phyloP scores from a whole-genome alignment of 805 yeast genomes.

The Metschnikowia lachancei region DNA sequence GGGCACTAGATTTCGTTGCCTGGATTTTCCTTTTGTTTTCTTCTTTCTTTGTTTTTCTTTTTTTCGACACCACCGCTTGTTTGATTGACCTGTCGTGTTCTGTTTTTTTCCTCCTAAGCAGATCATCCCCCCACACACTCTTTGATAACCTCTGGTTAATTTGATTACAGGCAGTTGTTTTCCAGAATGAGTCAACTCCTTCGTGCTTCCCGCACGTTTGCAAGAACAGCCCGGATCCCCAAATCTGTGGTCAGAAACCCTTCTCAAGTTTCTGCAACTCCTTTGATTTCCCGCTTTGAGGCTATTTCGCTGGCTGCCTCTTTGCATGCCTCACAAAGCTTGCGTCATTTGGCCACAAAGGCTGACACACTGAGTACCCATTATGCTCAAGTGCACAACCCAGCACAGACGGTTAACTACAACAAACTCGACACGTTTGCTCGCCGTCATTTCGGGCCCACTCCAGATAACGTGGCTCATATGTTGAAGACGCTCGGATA shows the following conservation, averaged over 20 bases:
- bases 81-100: no score
- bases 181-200: background rate
- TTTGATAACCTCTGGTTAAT: no score
- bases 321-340: background rate
- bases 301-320: no score
- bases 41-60: no score
- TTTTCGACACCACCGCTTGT: no score
- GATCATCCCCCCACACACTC: no score
- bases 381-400: constrained; percentile 48
- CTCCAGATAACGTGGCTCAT: constrained; percentile 53
- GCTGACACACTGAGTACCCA: constrained; percentile 57
- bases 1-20: no score
- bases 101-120: no score
- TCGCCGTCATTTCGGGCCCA: constrained; percentile 88
- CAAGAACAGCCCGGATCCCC: background rate
- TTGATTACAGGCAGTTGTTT: background rate
- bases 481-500: constrained; percentile 72
- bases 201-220: background rate
- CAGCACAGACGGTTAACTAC: constrained; percentile 28
- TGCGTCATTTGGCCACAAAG: constrained; percentile 18
- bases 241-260: background rate
- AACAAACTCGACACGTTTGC: constrained; percentile 72
- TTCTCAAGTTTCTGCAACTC: no score
- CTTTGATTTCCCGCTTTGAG: no score
- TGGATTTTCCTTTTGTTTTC: no score